Conservation (phyloP, 2,329 filamentous ascomycete species). For the Apiospora pterosperma region DNA sequence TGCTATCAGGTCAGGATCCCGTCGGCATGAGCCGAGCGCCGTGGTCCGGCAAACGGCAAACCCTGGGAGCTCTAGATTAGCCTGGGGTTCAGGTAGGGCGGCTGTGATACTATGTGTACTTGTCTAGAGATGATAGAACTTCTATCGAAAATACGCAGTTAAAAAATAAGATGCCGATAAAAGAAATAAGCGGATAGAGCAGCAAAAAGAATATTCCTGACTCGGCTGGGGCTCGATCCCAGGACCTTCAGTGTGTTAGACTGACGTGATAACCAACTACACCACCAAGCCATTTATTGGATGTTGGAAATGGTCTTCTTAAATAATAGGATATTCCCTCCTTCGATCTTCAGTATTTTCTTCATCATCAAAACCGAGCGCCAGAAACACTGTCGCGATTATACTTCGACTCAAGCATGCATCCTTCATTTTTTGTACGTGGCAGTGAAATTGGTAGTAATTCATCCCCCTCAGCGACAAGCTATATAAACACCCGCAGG, state of each 20-base stretch:
- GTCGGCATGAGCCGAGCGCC: background rate
- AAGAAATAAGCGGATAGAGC: too few species aligned
- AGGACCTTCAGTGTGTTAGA: conserved; percentile 41
- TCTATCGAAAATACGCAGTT: too few species aligned
- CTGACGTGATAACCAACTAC: conserved; percentile 47
- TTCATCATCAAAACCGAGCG: too few species aligned
- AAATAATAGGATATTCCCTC: too few species aligned
- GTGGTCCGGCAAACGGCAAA: background rate
- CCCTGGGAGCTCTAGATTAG: background rate
- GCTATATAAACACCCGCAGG: conserved; percentile 51
- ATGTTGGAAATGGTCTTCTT: too few species aligned
- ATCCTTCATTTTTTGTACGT: too few species aligned
- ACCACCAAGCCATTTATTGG: conserved; percentile 21
- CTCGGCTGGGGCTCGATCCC: conserved; percentile 31
- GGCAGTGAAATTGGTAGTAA: too few species aligned
- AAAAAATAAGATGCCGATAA: background rate
- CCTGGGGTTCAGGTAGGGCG: background rate
- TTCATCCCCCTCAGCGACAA: background rate
- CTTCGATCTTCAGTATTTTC: too few species aligned
- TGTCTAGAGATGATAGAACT: background rate
- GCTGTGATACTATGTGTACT: background rate
- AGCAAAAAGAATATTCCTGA: conserved; percentile 14
- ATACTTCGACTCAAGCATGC: too few species aligned
- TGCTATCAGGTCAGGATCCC: background rate
- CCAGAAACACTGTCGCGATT: too few species aligned